Conservation (phyloP, 805 yeast species). For the Ogataea dorogensis region DNA sequence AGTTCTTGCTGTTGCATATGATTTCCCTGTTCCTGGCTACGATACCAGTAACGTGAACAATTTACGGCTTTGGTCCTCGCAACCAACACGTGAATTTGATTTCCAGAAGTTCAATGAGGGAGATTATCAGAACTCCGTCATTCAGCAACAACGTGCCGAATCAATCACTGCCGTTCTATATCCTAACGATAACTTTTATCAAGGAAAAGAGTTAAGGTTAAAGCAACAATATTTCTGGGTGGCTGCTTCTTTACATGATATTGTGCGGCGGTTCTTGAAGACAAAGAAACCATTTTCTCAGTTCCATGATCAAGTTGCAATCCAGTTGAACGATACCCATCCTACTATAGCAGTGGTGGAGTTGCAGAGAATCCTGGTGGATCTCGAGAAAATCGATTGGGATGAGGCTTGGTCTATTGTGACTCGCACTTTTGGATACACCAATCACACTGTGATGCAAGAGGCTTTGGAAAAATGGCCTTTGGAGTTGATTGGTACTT, state of each 20-base stretch:
- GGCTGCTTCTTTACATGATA: conserved; percentile 88
- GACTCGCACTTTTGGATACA: conserved; percentile 78
- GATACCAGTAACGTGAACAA: conserved; percentile 81
- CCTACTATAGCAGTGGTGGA: conserved; percentile 92
- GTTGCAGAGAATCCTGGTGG: conserved; percentile 81
- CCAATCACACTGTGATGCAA: conserved; percentile 92
- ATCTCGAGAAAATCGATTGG: conserved; percentile 80
- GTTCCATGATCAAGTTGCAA: conserved; percentile 83
- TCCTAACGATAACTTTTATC: conserved; percentile 90
- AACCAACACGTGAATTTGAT: conserved; percentile 89
- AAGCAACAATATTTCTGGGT: conserved; percentile 98
- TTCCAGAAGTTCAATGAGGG: conserved; percentile 89
- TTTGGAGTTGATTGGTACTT: conserved; percentile 68
- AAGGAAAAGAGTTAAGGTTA: conserved; percentile 87
- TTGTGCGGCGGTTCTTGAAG: conserved; percentile 86
- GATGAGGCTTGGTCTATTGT: conserved; percentile 84
- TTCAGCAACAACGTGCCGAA: conserved; percentile 84
- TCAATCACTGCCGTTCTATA: conserved; percentile 89
- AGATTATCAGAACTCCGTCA: conserved; percentile 82
- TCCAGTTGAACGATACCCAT: conserved; percentile 92
- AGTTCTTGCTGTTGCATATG: conserved; percentile 86
- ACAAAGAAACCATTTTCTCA: conserved; percentile 72
- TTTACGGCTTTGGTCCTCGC: conserved; percentile 85
- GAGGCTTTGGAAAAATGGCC: conserved; percentile 98
- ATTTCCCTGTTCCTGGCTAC: conserved; percentile 91